Evolutionary conservation across 306 rosid species (phyloP), one percentile per base, ranked within the genome.

Genomic region (Cucurbita ficifolia): DNA sequence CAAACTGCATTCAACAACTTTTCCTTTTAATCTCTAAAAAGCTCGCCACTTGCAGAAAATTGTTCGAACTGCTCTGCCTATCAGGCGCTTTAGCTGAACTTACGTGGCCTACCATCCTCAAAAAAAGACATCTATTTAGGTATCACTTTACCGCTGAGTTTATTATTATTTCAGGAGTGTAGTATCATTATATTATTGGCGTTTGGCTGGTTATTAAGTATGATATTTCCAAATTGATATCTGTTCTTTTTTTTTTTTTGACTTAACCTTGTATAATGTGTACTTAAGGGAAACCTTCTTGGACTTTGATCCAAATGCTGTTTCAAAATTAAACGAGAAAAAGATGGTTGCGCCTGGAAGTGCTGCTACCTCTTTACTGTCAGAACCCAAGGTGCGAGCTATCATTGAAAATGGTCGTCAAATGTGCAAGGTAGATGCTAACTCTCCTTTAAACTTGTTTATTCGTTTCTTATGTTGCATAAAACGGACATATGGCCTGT

Each of bases 51-150:
- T 74, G 74, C 84, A 87, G 96, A 82, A 90, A 80, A 80, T 80
- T 90, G 80, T 87, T 86, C 29, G 92, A 90, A 85, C 73, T 90
- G 75, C 96, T 90, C 77, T 83, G 96, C 82, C 82, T 84, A 69
- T 81, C 96, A 39, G 96, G 92, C 73, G 90, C 96, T 62, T 85
- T 86, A 84, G 96, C 94, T 18, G 94, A 86, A 80, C 87, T 90
- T 48, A 61, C 88, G 0, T 90, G 92, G 92, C 92, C 92, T 53
- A 65, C 84, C 72, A 85, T 88, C 82, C 94, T 88, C 42, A 59
- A 76, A 73, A 87, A 87, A 83, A 80, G 89, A 76, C 77, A 74
- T 73, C 70, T 84, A 56, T 90, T 90, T 77, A 81, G 96, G 96
- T 90, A 90, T n/a, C 18, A 59, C 16, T 49, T 49, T 24, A 21